These are phyloP conservation scores for Lepidium aucheri DNA, from an alignment of 345 rosid species.

Conservation along the genomic window DNA sequence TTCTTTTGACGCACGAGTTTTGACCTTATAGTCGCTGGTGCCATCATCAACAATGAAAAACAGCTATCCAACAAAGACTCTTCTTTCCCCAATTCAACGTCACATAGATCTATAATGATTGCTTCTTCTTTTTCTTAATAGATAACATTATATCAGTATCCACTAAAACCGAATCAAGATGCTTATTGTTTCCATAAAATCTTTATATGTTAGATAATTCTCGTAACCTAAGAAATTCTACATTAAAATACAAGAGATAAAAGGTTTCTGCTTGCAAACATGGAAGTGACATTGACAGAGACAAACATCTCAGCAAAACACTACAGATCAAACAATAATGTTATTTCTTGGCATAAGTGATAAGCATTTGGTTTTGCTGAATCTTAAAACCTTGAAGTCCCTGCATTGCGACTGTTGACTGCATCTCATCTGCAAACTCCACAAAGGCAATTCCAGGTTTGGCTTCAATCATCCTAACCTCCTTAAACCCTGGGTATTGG, in stretches of 20 bases:
- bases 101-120: slow-evolving; percentile 1
- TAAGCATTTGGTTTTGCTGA: slow-evolving; percentile 65
- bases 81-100: slow-evolving; percentile 20
- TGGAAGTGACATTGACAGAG: slow-evolving; percentile 1
- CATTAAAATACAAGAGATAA: neutral
- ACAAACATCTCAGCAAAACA: neutral
- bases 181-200: neutral
- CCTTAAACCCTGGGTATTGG: slow-evolving; percentile 79
- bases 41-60: slow-evolving; percentile 10
- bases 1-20: slow-evolving; percentile 20
- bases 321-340: neutral
- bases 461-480: slow-evolving; percentile 92
- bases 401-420: slow-evolving; percentile 80
- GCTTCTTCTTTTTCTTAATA: neutral
- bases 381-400: slow-evolving; percentile 77
- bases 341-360: slow-evolving; percentile 92
- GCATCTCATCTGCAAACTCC: slow-evolving; percentile 83
- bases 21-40: slow-evolving; percentile 16
- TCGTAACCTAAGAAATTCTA: neutral
- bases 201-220: neutral
- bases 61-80: slow-evolving; percentile 30
- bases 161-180: neutral
- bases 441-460: slow-evolving; percentile 98
- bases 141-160: neutral
- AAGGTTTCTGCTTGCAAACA: neutral